Percentiles rank a stretch among this genome's conserved stretches.
Evolutionary conservation across 352 stramenopile species (phyloP).

Genomic region (Globisporangium spiculum): DNA sequence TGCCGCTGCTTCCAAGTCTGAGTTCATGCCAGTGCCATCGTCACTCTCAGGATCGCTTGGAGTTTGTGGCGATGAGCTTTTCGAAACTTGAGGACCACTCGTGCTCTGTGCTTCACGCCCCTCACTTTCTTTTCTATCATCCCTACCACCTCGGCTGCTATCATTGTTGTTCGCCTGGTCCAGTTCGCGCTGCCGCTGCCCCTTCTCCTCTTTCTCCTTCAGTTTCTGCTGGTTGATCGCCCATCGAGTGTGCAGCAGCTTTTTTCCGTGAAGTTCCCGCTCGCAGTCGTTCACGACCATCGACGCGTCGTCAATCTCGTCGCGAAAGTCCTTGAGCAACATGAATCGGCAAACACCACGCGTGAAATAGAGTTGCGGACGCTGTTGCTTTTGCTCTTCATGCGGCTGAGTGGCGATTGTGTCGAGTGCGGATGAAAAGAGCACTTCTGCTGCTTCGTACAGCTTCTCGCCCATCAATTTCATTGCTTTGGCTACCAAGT

Average conservation of each 20-base stretch:
- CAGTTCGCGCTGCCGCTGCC: not conserved
- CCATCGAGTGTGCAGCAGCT: not conserved
- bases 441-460: constrained; percentile 26
- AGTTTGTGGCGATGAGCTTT: constrained; percentile 1
- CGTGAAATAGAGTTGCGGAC: constrained; percentile 31
- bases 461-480: constrained; percentile 27
- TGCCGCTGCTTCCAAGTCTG: constrained; percentile 8
- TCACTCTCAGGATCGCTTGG: constrained; percentile 9
- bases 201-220: too few species aligned
- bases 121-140: not conserved
- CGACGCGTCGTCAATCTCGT: constrained; percentile 24
- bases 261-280: constrained; percentile 18
- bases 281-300: constrained; percentile 20
- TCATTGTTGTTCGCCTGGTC: not conserved
- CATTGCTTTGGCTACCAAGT: constrained; percentile 21
- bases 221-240: not conserved
- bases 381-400: constrained; percentile 21
- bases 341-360: constrained; percentile 49
- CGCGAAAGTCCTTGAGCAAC: constrained; percentile 22
- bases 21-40: not conserved
- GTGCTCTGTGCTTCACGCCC: not conserved
- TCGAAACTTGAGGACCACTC: not conserved
- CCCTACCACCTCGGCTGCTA: not conserved
- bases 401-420: constrained; percentile 19
- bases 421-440: constrained; percentile 30